Conservation (phyloP, 805 yeast species). For the Lachancea cidri region DNA sequence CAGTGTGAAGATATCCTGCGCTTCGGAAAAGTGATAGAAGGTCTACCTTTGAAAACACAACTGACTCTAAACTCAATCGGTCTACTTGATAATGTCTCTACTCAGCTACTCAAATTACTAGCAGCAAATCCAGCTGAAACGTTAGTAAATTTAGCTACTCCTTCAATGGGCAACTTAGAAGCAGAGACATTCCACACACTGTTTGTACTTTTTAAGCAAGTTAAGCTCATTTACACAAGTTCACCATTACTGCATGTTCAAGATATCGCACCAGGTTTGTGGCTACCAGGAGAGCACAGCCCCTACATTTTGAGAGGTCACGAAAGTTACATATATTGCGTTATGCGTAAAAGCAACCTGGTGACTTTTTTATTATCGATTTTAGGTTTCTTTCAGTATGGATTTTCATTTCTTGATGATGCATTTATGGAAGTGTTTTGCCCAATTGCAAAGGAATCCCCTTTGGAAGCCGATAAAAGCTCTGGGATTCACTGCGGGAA, state of each 20-base stretch:
- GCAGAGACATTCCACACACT: conserved; percentile 56
- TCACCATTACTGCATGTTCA: conserved; percentile 69
- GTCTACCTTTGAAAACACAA: conserved; percentile 48
- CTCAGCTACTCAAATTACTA: conserved; percentile 70
- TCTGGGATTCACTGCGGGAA: conserved; percentile 35
- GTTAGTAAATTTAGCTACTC: conserved; percentile 62
- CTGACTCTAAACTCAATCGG: conserved; percentile 65
- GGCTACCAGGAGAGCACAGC: conserved; percentile 58
- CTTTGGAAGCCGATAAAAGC: conserved; percentile 6
- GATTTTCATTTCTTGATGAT: conserved; percentile 80
- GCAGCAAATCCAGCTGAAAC: conserved; percentile 74
- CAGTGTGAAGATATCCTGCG: not conserved
- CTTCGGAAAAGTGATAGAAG: conserved; percentile 20
- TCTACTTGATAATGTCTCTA: conserved; percentile 72
- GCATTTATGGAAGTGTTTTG: conserved; percentile 84
- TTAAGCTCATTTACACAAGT: conserved; percentile 62
- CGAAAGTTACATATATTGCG: conserved; percentile 41
- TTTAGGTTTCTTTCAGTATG: conserved; percentile 77
- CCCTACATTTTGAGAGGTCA: conserved; percentile 54
- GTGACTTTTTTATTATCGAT: conserved; percentile 87
- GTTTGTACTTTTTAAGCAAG: conserved; percentile 71
- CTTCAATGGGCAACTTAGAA: conserved; percentile 62
- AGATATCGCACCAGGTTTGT: conserved; percentile 65
- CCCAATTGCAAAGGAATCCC: conserved; percentile 40
- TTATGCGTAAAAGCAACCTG: conserved; percentile 77